Evolutionary conservation across 768 basidiomycete genomes (phyloP).

Genomic region (Pisolithus sp.): DNA sequence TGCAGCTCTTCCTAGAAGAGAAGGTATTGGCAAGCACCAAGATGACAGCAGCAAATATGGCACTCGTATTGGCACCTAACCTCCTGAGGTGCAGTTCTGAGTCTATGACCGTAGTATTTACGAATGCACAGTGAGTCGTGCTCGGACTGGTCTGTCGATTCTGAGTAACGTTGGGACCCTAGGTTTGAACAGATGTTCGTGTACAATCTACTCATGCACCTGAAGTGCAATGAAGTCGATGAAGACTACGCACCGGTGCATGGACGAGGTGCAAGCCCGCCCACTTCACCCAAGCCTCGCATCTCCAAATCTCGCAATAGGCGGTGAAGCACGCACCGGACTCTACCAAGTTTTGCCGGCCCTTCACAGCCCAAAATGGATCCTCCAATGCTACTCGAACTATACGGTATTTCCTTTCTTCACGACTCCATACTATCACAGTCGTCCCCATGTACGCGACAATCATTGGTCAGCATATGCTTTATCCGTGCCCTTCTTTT

Average conservation of each 20-base stretch:
- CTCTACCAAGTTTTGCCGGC: not conserved
- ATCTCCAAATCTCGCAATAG: constrained; percentile 52
- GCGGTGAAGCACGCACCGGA: constrained; percentile 20
- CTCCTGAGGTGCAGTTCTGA: constrained; percentile 80
- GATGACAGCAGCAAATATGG: constrained; percentile 86
- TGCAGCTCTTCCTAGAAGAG: constrained; percentile 83
- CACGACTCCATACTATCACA: not conserved
- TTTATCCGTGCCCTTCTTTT: not conserved
- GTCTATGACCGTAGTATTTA: constrained; percentile 84
- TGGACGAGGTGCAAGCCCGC: constrained; percentile 64
- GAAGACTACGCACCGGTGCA: constrained; percentile 71
- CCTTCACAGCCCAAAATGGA: not conserved
- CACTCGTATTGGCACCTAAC: constrained; percentile 90
- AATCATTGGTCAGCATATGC: not conserved
- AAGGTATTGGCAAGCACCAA: constrained; percentile 68
- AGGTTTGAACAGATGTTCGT: constrained; percentile 90
- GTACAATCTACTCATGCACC: constrained; percentile 73
- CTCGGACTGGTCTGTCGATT: constrained; percentile 1
- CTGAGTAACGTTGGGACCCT: constrained; percentile 7
- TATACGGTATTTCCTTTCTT: not conserved
- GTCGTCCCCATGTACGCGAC: not conserved
- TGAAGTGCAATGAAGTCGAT: constrained; percentile 72
- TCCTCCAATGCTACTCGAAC: not conserved
- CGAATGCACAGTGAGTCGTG: constrained; percentile 80
- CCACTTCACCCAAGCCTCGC: constrained; percentile 38